Percentiles rank a stretch among this genome's conserved stretches.
These are phyloP conservation scores for Marasmius fiardii DNA, from an alignment of 1,284 basidiomycete genomes.

Conservation along the genomic window DNA sequence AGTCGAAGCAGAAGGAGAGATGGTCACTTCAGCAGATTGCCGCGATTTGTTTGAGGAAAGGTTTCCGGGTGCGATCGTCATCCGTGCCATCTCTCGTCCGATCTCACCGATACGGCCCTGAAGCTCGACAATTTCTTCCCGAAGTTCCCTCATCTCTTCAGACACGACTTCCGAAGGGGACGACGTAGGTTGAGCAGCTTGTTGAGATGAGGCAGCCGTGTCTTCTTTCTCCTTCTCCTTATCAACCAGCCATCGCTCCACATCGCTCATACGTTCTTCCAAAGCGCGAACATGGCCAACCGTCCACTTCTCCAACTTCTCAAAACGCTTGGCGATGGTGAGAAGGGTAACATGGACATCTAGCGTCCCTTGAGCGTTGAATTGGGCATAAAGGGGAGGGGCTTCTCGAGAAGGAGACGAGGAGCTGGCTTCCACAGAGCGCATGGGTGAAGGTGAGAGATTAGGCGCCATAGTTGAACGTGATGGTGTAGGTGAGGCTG, in stretches of 20 bases:
- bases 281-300: slow-evolving; percentile 16
- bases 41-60: slow-evolving; percentile 51
- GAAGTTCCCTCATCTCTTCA: slow-evolving; percentile 48
- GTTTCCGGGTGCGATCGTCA: slow-evolving; percentile 55
- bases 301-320: slow-evolving; percentile 55
- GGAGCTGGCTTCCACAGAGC: slow-evolving; percentile 38
- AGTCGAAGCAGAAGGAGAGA: slow-evolving; percentile 13
- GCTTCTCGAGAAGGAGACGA: slow-evolving; percentile 58
- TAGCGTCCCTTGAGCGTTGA: slow-evolving; percentile 51
- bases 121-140: slow-evolving; percentile 66
- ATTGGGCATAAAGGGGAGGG: slow-evolving; percentile 72
- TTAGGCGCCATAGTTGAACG: slow-evolving; percentile 55
- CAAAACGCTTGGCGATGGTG: slow-evolving; percentile 67
- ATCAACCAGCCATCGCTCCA: slow-evolving; percentile 15
- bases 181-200: background rate
- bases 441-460: slow-evolving; percentile 56
- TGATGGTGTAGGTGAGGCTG: slow-evolving; percentile 56
- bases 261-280: slow-evolving; percentile 15
- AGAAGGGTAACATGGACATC: slow-evolving; percentile 71
- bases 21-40: slow-evolving; percentile 31
- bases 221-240: slow-evolving; percentile 9
- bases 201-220: background rate
- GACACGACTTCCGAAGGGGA: background rate
- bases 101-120: slow-evolving; percentile 69
- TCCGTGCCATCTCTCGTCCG: slow-evolving; percentile 72